Conservation (phyloP, 345 rosid species). For the Citrus mangshanensis region DNA sequence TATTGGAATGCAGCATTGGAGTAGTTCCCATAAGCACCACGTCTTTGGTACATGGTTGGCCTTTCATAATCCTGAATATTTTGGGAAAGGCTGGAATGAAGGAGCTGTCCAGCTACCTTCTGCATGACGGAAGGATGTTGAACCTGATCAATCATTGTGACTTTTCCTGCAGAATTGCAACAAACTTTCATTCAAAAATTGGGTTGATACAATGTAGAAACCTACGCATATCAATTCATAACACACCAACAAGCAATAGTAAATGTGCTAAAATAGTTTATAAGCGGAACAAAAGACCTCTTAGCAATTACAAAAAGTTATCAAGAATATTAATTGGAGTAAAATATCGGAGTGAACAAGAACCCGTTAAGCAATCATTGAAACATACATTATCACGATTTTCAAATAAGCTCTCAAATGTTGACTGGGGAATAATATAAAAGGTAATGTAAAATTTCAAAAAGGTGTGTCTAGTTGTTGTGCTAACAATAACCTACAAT, state of each 20-base stretch:
- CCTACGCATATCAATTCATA: background rate
- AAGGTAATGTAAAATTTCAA: background rate
- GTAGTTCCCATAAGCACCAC: slow-evolving; percentile 54
- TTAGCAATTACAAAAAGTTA: background rate
- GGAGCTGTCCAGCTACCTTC: slow-evolving; percentile 67
- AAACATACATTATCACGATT: background rate
- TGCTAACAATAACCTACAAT: background rate
- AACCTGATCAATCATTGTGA: slow-evolving; percentile 71
- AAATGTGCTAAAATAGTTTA: background rate
- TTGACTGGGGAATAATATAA: background rate
- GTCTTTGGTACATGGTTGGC: slow-evolving; percentile 51
- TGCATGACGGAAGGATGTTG: slow-evolving; percentile 65
- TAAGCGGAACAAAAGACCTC: background rate
- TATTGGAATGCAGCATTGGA: slow-evolving; percentile 59
- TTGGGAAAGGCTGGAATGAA: slow-evolving; percentile 41
- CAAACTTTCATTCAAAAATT: background rate
- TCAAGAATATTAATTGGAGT: background rate
- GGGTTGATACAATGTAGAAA: background rate
- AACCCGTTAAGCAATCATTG: no score
- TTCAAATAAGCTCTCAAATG: background rate
- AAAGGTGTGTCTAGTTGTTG: background rate
- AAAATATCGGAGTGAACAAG: background rate
- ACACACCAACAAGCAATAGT: background rate
- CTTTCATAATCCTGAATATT: slow-evolving; percentile 36
- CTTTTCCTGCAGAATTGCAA: slow-evolving; percentile 35